A percentile compares a stretch with the other conserved stretches of the same genome.
phyloP scores from a whole-genome alignment of 2,329 filamentous ascomycete genomes.

The Penicillium psychrosexuale region DNA sequence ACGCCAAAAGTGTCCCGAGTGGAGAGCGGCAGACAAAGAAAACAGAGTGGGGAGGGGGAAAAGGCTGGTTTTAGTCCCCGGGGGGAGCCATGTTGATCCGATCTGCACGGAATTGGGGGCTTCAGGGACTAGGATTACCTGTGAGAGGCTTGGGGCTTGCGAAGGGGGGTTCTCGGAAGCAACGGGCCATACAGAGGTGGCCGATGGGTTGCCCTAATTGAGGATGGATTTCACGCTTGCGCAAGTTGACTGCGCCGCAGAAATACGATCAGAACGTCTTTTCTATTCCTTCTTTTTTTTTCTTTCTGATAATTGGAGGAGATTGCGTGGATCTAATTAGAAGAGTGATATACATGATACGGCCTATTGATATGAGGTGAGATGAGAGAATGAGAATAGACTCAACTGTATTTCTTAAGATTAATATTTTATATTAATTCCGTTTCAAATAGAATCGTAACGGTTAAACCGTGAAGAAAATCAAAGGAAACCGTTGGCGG shows the following conservation, averaged over 20 bases:
- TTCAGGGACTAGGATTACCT: constrained; percentile 9
- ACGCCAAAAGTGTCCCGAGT: constrained; percentile 7
- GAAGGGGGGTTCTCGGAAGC: constrained; percentile 6
- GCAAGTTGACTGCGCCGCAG: constrained; percentile 14
- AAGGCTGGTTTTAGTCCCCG: constrained; percentile 5
- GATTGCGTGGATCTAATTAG: background rate
- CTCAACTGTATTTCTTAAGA: too few relatives aligned
- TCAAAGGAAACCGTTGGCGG: constrained; percentile 15
- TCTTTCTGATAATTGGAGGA: background rate
- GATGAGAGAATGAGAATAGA: too few relatives aligned
- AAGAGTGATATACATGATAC: too few relatives aligned
- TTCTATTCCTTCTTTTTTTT: background rate
- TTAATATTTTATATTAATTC: too few relatives aligned
- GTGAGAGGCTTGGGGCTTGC: constrained; percentile 6
- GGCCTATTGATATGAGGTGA: too few relatives aligned
- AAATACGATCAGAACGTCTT: constrained; percentile 1
- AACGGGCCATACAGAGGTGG: constrained; percentile 5
- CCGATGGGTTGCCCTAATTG: background rate
- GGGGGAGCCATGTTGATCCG: constrained; percentile 20
- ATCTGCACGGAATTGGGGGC: constrained; percentile 26
- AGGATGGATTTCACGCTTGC: constrained; percentile 5
- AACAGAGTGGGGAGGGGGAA: background rate
- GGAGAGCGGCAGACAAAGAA: constrained; percentile 10
- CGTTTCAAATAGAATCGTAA: background rate
- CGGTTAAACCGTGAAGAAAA: constrained; percentile 14